Percentiles rank a stretch among this genome's conserved stretches.
Evolutionary conservation across 2,329 filamentous ascomycete genomes (phyloP).

Genomic region (Parastagonospora avenae): DNA sequence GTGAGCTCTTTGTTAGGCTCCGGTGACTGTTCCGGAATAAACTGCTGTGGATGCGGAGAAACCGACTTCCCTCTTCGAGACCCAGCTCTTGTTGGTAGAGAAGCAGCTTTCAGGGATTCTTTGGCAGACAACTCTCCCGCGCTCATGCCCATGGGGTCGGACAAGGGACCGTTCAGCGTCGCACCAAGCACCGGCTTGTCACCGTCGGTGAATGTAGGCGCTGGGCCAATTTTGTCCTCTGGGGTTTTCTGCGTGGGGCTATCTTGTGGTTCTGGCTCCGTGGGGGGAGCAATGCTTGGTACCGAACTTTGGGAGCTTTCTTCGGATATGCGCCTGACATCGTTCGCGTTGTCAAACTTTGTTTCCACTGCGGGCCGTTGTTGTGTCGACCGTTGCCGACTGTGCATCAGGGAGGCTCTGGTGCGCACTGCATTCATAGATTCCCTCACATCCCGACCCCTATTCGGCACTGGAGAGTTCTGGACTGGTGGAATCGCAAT

Average conservation of each 20-base stretch:
- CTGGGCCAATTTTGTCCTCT: constrained; percentile 64
- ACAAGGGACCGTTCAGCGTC: constrained; percentile 44
- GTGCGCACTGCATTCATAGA: constrained; percentile 76
- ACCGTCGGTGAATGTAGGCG: constrained; percentile 43
- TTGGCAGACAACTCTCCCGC: constrained; percentile 27
- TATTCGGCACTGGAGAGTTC: constrained; percentile 81
- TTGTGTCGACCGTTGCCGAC: constrained; percentile 55
- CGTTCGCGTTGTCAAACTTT: constrained; percentile 62
- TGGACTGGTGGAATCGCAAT: constrained; percentile 81
- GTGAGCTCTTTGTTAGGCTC: constrained; percentile 85
- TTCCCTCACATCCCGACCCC: constrained; percentile 81
- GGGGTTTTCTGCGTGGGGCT: constrained; percentile 60
- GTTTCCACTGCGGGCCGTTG: constrained; percentile 60
- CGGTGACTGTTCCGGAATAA: constrained; percentile 64
- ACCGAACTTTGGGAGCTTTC: constrained; percentile 55
- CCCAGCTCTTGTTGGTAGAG: constrained; percentile 31
- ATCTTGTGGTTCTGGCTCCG: constrained; percentile 34
- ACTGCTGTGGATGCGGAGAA: constrained; percentile 51
- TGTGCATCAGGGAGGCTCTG: constrained; percentile 60
- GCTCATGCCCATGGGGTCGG: constrained; percentile 36
- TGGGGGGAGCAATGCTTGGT: constrained; percentile 43
- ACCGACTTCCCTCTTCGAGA: constrained; percentile 44
- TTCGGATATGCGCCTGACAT: constrained; percentile 65
- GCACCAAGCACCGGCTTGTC: constrained; percentile 39
- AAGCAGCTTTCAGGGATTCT: constrained; percentile 21